A percentile compares a stretch with the other conserved stretches of the same genome.
phyloP scores from a whole-genome alignment of 257 asterid species.

The Penstemon eatonii region DNA sequence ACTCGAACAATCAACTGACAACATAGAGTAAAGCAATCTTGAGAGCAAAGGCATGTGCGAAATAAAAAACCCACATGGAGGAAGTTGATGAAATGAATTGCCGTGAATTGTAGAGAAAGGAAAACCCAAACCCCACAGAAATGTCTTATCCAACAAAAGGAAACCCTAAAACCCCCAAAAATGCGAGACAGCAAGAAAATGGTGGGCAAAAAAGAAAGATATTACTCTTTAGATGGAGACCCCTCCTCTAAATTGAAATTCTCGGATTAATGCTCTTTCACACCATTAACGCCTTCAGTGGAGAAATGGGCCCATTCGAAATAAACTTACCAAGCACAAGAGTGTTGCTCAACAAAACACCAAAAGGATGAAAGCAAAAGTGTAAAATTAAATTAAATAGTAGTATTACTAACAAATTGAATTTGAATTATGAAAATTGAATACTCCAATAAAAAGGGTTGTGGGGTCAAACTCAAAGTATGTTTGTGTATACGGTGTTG shows the following conservation, averaged over 20 bases:
- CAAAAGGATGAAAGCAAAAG: constrained; percentile 8
- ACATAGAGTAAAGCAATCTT: background rate
- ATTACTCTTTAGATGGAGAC: constrained; percentile 29
- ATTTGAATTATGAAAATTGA: background rate
- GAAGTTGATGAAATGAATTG: constrained; percentile 21
- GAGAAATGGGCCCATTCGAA: constrained; percentile 55
- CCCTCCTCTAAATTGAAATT: constrained; percentile 20
- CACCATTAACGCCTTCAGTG: constrained; percentile 51
- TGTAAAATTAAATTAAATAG: background rate
- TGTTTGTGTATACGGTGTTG: too few species aligned
- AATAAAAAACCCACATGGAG: constrained; percentile 32
- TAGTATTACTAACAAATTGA: background rate
- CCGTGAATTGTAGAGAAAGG: constrained; percentile 10
- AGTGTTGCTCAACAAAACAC: constrained; percentile 20
- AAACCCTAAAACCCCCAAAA: constrained; percentile 38
- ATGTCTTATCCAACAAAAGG: constrained; percentile 34
- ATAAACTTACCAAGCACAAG: constrained; percentile 44
- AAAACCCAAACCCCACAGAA: constrained; percentile 30
- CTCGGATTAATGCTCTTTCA: constrained; percentile 18
- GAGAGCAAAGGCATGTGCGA: constrained; percentile 26
- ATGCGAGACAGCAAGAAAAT: constrained; percentile 59
- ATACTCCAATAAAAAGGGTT: too few species aligned
- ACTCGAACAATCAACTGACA: constrained; percentile 14
- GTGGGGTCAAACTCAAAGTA: background rate
- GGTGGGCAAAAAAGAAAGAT: constrained; percentile 38